phyloP scores from a whole-genome alignment of 768 basidiomycete genomes.

The Mycena filopes region DNA sequence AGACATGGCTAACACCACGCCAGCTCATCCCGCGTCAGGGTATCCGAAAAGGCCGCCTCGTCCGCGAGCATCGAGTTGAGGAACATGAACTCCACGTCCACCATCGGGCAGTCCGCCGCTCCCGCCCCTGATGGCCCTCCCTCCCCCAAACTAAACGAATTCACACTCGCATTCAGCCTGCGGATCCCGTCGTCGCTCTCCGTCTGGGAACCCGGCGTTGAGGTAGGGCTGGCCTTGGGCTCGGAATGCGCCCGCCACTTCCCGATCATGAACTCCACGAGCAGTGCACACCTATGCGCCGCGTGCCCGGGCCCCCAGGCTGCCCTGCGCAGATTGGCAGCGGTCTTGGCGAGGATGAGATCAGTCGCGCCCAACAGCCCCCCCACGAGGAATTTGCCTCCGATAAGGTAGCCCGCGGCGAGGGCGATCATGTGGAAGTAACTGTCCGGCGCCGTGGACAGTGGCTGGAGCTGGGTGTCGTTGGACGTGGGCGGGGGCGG shows the following conservation, averaged over 20 bases:
- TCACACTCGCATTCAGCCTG: too few relatives aligned
- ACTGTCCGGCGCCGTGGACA: slow-evolving; percentile 24
- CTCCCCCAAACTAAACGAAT: too few relatives aligned
- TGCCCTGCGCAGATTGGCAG: slow-evolving; percentile 1
- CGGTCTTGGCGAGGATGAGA: slow-evolving; percentile 13
- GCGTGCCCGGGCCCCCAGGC: slow-evolving; percentile 16
- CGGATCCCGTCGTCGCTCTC: too few relatives aligned
- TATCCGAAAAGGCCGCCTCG: slow-evolving; percentile 9
- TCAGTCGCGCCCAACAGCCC: slow-evolving; percentile 21
- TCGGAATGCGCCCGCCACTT: too few relatives aligned
- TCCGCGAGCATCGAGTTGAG: not conserved
- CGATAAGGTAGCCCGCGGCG: slow-evolving; percentile 42
- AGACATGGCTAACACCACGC: too few relatives aligned
- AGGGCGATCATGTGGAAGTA: slow-evolving; percentile 47
- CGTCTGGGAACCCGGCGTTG: too few relatives aligned
- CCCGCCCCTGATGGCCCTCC: too few relatives aligned
- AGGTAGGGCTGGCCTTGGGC: too few relatives aligned
- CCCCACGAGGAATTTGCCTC: slow-evolving; percentile 44
- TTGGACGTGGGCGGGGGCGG: not conserved
- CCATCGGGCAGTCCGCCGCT: not conserved
- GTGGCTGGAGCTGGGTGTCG: too few relatives aligned
- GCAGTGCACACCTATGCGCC: slow-evolving; percentile 1
- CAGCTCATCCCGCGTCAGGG: not conserved
- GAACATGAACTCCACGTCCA: slow-evolving; percentile 11
- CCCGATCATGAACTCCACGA: slow-evolving; percentile 2